Base-by-base conservation (phyloP, 805 yeast genomes). In the Nematodospora valgi region DNA sequence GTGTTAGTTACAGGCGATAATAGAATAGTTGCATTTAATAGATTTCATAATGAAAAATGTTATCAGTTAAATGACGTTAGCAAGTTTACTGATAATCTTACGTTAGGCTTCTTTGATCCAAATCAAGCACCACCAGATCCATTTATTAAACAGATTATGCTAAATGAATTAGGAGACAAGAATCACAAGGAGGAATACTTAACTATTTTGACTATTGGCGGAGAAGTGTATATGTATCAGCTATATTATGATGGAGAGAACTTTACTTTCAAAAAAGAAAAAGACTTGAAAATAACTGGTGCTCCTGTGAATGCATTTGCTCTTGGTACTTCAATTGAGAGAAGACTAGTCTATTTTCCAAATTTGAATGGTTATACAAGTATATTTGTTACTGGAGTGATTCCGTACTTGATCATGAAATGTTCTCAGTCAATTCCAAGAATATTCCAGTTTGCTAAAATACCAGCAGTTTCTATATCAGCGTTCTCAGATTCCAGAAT, bases 231-330 rank as follows among this genome's bases (percentile, higher is more conserved):
- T 23, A 61, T 84, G 33, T 88, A 87, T 54, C 78, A 77, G 46
- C 61, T 80, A 23, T 76, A 59, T 41, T 63, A 64, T 40, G 76
- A 70, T 46, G 72, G 73, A 12, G 70, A 56, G 17, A 63, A 58
- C 41, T 70, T 54, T 43, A 56, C 51, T 32, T 64, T 70, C 24
- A 43, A 50, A 32, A 76, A 71, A 51, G 71, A 64, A 38, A 67
- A 59, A 48, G 74, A 70, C 39, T 52, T 63, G 32, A 47, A 59
- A 4, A 69, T 82, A 8, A 78, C 86, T 1, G 94, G 94, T 37
- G 93, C 91, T 0, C 91, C 93, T 1, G 82, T 78, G 37, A 83
- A 83, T 54, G 83, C 89, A 1, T 82, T 78, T 48, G 70, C 84
- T 1, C 69, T 74, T 39, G 86, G 86, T 27, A 82, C 82, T 1